Percentiles rank a stretch among this genome's conserved stretches.
Evolutionary conservation across 805 yeast genomes (phyloP).

Genomic region (Candida namnaoensis): DNA sequence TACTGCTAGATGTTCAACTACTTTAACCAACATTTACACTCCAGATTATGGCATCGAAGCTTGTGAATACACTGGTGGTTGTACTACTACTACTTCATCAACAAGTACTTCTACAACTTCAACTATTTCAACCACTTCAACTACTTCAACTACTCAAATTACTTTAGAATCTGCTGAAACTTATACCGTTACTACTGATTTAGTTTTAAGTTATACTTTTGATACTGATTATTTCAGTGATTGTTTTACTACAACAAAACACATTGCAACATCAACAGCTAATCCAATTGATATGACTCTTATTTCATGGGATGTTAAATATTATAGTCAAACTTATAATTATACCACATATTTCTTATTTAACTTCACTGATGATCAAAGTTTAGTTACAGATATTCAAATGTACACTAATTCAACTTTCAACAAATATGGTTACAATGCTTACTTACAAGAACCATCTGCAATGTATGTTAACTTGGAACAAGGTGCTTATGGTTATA

Average conservation of each 20-base stretch:
- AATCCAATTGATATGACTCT: neutral
- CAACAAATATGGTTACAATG: neutral
- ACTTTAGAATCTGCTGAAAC: neutral
- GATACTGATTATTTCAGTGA: constrained; percentile 2
- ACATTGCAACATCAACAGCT: constrained; percentile 1
- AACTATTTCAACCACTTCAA: neutral
- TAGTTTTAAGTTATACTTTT: neutral
- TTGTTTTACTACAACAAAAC: constrained; percentile 2
- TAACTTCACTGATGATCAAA: constrained; percentile 11
- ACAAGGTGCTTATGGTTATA: too few species aligned
- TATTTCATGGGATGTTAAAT: neutral
- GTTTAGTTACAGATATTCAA: constrained; percentile 9
- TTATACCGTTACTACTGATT: constrained; percentile 8
- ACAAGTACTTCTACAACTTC: neutral
- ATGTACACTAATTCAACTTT: constrained; percentile 2
- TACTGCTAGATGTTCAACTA: too few species aligned
- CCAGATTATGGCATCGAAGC: too few species aligned
- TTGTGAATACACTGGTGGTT: too few species aligned
- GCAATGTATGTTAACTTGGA: too few species aligned
- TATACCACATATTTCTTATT: constrained; percentile 2
- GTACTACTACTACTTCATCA: neutral
- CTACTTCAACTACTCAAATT: neutral
- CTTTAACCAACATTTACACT: too few species aligned
- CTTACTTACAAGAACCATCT: too few species aligned
- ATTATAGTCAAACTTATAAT: neutral